These are phyloP conservation scores for Aspergillus niger DNA, from an alignment of 2,329 filamentous ascomycete genomes.

Conservation along the genomic window DNA sequence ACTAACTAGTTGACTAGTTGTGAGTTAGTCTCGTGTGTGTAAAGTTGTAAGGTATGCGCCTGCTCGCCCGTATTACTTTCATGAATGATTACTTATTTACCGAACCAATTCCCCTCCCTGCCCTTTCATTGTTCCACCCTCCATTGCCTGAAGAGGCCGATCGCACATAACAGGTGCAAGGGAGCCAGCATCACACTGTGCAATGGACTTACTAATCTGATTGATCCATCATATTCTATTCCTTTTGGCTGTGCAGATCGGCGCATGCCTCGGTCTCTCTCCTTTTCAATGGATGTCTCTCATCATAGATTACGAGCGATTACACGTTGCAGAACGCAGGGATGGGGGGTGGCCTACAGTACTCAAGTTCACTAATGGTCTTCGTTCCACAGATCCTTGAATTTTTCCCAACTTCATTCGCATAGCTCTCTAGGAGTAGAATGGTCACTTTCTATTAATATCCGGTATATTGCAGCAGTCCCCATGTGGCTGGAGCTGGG, in stretches of 20 bases:
- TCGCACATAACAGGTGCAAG: slow-evolving; percentile 5
- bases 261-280: background rate
- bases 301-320: background rate
- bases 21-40: too few relatives aligned
- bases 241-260: too few relatives aligned
- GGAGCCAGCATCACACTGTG: background rate
- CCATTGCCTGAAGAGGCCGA: background rate
- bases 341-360: background rate
- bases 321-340: background rate
- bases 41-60: too few relatives aligned
- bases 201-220: background rate
- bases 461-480: background rate
- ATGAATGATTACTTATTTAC: background rate
- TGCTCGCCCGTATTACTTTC: too few relatives aligned
- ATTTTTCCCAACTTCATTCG: background rate
- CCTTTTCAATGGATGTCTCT: background rate
- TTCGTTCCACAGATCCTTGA: background rate
- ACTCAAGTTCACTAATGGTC: background rate
- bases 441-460: slow-evolving; percentile 7
- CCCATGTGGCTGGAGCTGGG: slow-evolving; percentile 2
- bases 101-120: background rate
- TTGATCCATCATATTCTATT: background rate
- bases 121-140: background rate
- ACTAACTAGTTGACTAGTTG: too few relatives aligned
- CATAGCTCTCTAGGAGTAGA: background rate